Evolutionary conservation across 768 basidiomycete genomes (phyloP).

Genomic region (Paxillus involutus): DNA sequence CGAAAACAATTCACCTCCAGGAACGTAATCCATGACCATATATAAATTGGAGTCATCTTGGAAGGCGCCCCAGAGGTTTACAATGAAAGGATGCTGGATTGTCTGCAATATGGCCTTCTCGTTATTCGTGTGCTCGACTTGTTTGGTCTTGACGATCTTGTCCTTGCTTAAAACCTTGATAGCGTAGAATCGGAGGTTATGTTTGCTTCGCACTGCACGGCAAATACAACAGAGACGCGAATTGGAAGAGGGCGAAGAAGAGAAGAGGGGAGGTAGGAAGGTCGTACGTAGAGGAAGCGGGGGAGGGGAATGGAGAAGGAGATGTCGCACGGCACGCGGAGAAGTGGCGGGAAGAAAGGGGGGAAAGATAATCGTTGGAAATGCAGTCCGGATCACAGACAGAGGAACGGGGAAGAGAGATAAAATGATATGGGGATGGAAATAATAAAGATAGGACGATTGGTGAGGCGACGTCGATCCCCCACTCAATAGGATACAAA

Average conservation of each 20-base stretch:
- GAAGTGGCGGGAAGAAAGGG: background rate
- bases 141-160: conserved; percentile 88
- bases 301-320: too few species aligned
- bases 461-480: background rate
- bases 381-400: background rate
- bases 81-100: conserved; percentile 90
- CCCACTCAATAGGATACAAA: background rate
- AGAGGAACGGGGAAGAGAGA: background rate
- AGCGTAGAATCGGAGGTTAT: conserved; percentile 95
- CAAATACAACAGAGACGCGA: conserved; percentile 7
- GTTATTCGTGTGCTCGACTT: conserved; percentile 96
- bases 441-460: background rate
- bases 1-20: conserved; percentile 96
- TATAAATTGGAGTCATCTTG: conserved; percentile 92
- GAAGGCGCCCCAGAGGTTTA: conserved; percentile 95
- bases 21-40: conserved; percentile 97
- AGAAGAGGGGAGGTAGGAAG: background rate
- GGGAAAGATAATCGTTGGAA: background rate
- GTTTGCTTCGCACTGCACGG: conserved; percentile 76
- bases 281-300: background rate
- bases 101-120: conserved; percentile 85
- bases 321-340: too few species aligned
- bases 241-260: background rate
- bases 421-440: background rate
- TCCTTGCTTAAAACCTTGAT: conserved; percentile 95